Base-by-base conservation (phyloP, 495 filamentous ascomycete species). In the Terfezia boudieri region DNA sequence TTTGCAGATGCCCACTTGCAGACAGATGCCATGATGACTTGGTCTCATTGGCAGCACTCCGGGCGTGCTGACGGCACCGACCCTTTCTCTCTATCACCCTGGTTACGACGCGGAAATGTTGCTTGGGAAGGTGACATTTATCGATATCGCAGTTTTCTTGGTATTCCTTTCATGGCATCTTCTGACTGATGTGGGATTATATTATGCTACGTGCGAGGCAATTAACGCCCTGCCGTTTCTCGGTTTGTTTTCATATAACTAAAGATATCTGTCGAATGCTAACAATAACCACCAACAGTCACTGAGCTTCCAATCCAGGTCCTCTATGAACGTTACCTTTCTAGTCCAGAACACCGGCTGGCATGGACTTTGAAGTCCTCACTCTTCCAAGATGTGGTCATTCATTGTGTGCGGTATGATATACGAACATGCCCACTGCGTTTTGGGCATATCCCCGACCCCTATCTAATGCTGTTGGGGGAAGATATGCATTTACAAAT, bases 71-170 rank as follows among this genome's bases (percentile, higher is more conserved):
- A 32, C 26, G 26, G 7, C 26, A 32, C 7, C 26, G 26, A 0
- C 1, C 26, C 26, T 32, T 4, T 20, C 41, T 46, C 8, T 20
- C 17, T 8, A 20, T 20, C 7, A 46, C 41, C 41, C 41, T 46
- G 41, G 8, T 32, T 32, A 32, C 20, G 20, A 20, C 20, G 20
- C 20, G 20, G 4, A 32, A 32, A 80, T 80, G 77, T 76, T 81
- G 51, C 68, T 86, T 16, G 71, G 73, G 8, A 74, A 75, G 48
- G 74, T 86, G 14, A 82, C 82, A 0, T 83, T 77, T 67, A 61
- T 84, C 12, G 83, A 87, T 64, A 83, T 82, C 67, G 26, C 78
- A 43, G 74, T 77, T 17, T 86, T 84, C 61, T 71, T 82, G 53
- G 22, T 75, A 32, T 78, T 82, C 58, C 68, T 85, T 5, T 65